Evolutionary conservation across 495 filamentous ascomycete genomes (phyloP), one percentile per base, ranked within the genome.

Genomic region (Neurospora sp.): DNA sequence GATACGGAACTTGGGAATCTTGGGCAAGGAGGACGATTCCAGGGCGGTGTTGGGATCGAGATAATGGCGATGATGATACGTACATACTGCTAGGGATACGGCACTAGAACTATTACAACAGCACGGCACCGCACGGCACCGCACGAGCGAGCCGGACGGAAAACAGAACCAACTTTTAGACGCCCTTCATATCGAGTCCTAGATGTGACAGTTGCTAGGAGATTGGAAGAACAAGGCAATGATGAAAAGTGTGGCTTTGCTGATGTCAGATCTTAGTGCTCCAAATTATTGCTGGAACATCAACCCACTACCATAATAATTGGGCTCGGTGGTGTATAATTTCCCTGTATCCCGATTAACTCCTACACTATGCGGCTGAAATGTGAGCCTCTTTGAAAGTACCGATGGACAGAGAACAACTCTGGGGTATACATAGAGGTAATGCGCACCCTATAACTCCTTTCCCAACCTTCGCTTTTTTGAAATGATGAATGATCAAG

Each of bases 11-110:
- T 81, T 98, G 69, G 94, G 94, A 39, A 78, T 97, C 77, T 75
- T 98, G 77, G 91, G 89, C 77, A 91, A 91, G 80, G 89, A 93
- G 73, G 93, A 95, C 76, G 91, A 95, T 81, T 89, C 91, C 70
- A 89, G 91, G 76, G 83, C 85, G 77, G 85, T 91, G 59, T 77
- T 92, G 71, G 82, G 79, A 31, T 71, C 79, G 74, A 81, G 74
- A 76, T 81, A 75, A 37, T 41, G 35, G 14, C 2, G 39, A 73
- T 41, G 41, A 70, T 38, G 44, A 42, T 65, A 35, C 27, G 53
- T 35, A 65, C 53, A 65, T 65, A 65, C 53, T 35, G 14, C 48
- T 59, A 27, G 53, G 53, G 14, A 65, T 65, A 65, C 53, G 53
- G 27, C 10, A 61, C 53, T 61, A 65, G 27, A 35, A 31, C 48